Evolutionary conservation across 2,329 filamentous ascomycete species (phyloP).

Genomic region (Neofusicoccum parvum): DNA sequence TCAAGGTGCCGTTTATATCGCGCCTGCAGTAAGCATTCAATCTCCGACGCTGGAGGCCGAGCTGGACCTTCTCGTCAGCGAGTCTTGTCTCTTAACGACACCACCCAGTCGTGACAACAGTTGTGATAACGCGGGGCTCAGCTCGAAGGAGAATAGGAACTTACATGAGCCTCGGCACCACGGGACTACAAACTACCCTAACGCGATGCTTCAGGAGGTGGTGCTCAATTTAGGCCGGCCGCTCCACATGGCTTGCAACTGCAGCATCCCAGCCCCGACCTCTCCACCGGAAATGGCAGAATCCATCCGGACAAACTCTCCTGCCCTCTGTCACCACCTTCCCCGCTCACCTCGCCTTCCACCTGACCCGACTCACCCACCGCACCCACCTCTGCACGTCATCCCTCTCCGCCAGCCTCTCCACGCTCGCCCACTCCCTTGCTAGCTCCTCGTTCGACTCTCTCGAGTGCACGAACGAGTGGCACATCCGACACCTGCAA

Average conservation of each 20-base stretch:
- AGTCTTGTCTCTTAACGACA: no score
- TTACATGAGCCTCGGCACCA: background rate
- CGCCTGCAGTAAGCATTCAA: background rate
- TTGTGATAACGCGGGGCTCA: no score
- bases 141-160: background rate
- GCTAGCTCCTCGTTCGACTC: slow-evolving; percentile 78
- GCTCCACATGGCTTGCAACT: no score
- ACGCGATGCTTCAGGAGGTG: background rate
- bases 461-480: slow-evolving; percentile 78
- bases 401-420: slow-evolving; percentile 68
- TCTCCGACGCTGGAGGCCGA: background rate
- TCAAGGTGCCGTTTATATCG: background rate
- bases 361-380: slow-evolving; percentile 74
- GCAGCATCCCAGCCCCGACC: no score
- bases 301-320: no score
- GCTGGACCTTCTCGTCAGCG: background rate
- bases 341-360: slow-evolving; percentile 50
- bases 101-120: no score
- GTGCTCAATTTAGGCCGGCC: no score
- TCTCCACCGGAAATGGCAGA: no score
- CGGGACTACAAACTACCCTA: background rate
- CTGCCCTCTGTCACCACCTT: no score
- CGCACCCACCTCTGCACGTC: slow-evolving; percentile 70
- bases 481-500: slow-evolving; percentile 69
- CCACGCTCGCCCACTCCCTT: slow-evolving; percentile 70